Percentiles rank a stretch among this genome's conserved stretches.
These are phyloP conservation scores for Termitomyces sp. DNA, from an alignment of 768 basidiomycete genomes.

Conservation along the genomic window DNA sequence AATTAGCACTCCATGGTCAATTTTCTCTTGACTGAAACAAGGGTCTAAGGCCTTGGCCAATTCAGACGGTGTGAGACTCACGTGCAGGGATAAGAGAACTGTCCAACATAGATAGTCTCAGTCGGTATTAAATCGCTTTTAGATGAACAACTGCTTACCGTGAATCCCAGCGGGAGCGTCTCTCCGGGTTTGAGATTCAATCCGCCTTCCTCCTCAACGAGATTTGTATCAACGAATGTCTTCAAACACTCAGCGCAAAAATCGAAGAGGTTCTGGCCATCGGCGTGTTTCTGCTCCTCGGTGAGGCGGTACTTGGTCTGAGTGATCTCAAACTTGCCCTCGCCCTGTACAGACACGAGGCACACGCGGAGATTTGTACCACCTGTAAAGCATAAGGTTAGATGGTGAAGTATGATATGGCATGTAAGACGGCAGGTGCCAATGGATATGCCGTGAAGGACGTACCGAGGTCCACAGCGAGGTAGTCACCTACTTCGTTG, in stretches of 20 bases:
- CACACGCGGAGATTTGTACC: constrained; percentile 99
- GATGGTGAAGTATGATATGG: not conserved
- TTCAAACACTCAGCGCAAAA: constrained; percentile 95
- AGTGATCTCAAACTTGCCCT: constrained; percentile 96
- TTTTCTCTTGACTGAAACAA: constrained; percentile 72
- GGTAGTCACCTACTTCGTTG: constrained; percentile 82
- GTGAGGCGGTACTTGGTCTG: constrained; percentile 96
- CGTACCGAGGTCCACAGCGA: constrained; percentile 86
- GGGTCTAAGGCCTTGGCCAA: not conserved
- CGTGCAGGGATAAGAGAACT: constrained; percentile 28
- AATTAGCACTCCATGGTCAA: constrained; percentile 92
- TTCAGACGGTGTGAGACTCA: not conserved
- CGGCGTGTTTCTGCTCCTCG: constrained; percentile 97
- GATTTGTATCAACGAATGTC: constrained; percentile 79
- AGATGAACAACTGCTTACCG: constrained; percentile 46
- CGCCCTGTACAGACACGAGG: constrained; percentile 87
- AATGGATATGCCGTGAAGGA: not conserved
- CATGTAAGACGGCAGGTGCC: not conserved
- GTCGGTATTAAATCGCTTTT: not conserved
- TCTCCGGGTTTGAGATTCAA: constrained; percentile 49
- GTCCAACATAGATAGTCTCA: constrained; percentile 69
- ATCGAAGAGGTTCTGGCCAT: constrained; percentile 94
- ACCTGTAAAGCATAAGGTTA: constrained; percentile 37
- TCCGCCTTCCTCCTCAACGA: constrained; percentile 45
- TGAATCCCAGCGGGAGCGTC: constrained; percentile 85